phyloP scores from a whole-genome alignment of 768 basidiomycete genomes.

The Rhodocollybia butyracea region DNA sequence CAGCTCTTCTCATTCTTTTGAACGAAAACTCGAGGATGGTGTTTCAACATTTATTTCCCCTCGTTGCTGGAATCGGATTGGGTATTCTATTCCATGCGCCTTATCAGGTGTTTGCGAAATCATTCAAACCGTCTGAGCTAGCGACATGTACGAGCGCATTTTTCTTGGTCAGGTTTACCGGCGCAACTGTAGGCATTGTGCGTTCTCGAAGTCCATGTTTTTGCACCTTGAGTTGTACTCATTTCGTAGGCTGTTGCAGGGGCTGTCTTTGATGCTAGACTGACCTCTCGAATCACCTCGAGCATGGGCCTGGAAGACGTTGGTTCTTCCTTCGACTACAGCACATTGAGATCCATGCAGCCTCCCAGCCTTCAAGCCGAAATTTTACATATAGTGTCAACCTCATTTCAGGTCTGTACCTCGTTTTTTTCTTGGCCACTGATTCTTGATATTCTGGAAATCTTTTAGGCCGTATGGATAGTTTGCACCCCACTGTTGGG shows the following conservation, averaged over 20 bases:
- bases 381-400: constrained; percentile 52
- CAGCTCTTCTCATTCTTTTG: constrained; percentile 68
- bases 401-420: constrained; percentile 56
- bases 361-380: constrained; percentile 41
- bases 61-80: constrained; percentile 73
- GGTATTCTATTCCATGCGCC: constrained; percentile 87
- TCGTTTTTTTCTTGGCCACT: constrained; percentile 1
- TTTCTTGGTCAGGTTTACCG: constrained; percentile 84
- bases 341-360: constrained; percentile 42
- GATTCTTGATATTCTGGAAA: constrained; percentile 11
- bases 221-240: constrained; percentile 15
- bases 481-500: constrained; percentile 70
- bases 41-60: constrained; percentile 53
- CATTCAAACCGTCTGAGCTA: constrained; percentile 61
- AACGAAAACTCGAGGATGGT: constrained; percentile 44
- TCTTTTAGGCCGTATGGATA: constrained; percentile 63
- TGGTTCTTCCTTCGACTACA: constrained; percentile 53
- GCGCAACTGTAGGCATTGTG: constrained; percentile 79
- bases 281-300: constrained; percentile 46
- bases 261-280: constrained; percentile 60
- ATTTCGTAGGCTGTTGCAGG: constrained; percentile 66
- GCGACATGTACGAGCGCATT: constrained; percentile 84
- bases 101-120: constrained; percentile 73
- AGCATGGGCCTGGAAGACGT: constrained; percentile 38
- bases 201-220: constrained; percentile 18